Evolutionary conservation across 208 protist genomes (phyloP), one percentile per base, ranked within the genome.

Genomic region (Endotrypanum monterogeii): DNA sequence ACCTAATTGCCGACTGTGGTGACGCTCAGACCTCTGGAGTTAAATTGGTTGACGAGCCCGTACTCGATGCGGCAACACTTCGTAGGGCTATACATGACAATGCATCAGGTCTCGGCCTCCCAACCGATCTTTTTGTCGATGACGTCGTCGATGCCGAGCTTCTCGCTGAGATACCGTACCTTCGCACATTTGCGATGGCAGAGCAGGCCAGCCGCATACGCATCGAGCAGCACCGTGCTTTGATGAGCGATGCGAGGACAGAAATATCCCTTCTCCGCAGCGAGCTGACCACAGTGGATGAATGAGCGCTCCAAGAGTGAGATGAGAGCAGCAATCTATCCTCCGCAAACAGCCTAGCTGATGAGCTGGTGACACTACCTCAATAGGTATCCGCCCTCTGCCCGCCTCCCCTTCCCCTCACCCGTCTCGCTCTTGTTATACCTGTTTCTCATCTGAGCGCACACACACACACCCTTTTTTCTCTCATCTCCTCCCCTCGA

Each of bases 231-330:
- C 73, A 79, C 46, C 69, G 56, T 16, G 50, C 30, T 11, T 81
- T 74, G 67, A 61, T 74, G 62, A 44, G 55, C 28, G 73, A 79
- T 35, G 60, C 66, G 35, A 41, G 67, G n/a, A 52, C 55, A 23
- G 81, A 85, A 50, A 66, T 77, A 20, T 12, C 32, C 0, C 77
- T 85, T 14, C 60, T 83, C 32, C 71, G 76, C 20, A 65, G 70
- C 25, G 77, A 85, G 56, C 63, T 79, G 18, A 54, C 55, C 54
- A 25, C 44, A 37, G 35, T 25, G 54, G 46, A 70, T 28, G 18
- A 37, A 30, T 52, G 30, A 70, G 32, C 32, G 39, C 23, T 35
- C n/a, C 0, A 44, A 52, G n/a, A 67, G 41, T 4, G 30, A 37
- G 44, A 37, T 11, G 12, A 37, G 63, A 68, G n/a, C 18, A 37